Evolutionary conservation across 768 basidiomycete species (phyloP), one percentile per base, ranked within the genome.

Genomic region (Boletus pseudo-olivaceus): DNA sequence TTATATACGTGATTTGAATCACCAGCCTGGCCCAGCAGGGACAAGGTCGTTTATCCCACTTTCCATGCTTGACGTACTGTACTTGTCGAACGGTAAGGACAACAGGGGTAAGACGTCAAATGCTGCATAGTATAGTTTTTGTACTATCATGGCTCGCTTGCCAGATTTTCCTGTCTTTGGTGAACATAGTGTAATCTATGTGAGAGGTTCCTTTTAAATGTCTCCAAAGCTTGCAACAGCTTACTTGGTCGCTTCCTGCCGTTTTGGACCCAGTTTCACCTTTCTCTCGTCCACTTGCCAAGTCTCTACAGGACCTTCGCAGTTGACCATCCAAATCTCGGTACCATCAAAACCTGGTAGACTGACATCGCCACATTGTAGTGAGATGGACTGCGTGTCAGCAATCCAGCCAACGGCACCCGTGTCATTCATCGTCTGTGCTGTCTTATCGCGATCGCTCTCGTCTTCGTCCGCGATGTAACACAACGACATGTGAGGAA

Each of bases 401-500:
- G 61, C 72, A 71, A 35, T 70, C 67, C 55, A 40, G 54, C 51
- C 5, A 34, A 82, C 69, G 39, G 66, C 67, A 11, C 76, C 70
- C 1, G 66, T 56, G 12, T 69, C 62, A 55, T 68, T 60, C 60
- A 87, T 69, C 55, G 73, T 71, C 27, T 75, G 68, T 37, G 77
- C 74, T 39, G 78, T 79, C 56, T 64, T 74, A 20, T 73, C 70
- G 41, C 88, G 80, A 67, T 85, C 79, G 19, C 11, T 63, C 4
- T 77, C 77, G 57, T 90, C 88, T n/a, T 76, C 75, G 54, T 90
- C 82, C 27, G 74, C 75, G 55, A 90, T 83, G 64, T 92, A 92
- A 62, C 80, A 84, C 54, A 92, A 60, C 34, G 90, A 91, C 57
- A 90, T 57, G 66, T 92, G 90, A 7, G 88, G 85, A 57, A 81